Conservation (phyloP, 306 rosid genomes). For the Pyrus bretschneideri region DNA sequence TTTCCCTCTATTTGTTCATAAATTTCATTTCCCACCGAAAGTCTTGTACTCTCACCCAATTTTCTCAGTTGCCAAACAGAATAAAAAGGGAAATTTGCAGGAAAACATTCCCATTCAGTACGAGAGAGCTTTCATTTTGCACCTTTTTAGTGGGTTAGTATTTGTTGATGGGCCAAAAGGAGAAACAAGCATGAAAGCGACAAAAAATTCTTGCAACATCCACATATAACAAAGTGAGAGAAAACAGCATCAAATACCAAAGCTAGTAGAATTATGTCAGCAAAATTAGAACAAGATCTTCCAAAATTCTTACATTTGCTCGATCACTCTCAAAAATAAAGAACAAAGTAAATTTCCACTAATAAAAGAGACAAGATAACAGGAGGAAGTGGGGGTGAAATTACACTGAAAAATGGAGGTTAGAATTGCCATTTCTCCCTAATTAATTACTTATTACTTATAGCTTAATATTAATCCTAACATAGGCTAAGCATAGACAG, state of each 20-base stretch:
- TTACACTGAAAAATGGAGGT: slow-evolving; percentile 31
- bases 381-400: neutral
- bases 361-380: slow-evolving; percentile 4
- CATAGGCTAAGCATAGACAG: slow-evolving; percentile 54
- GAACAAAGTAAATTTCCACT: slow-evolving; percentile 21
- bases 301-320: slow-evolving; percentile 49
- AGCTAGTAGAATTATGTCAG: slow-evolving; percentile 6
- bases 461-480: neutral
- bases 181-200: neutral
- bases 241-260: neutral
- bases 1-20: neutral
- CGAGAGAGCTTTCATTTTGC: neutral
- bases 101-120: neutral
- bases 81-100: neutral
- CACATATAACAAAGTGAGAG: neutral
- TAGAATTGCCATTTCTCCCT: slow-evolving; percentile 21
- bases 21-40: neutral
- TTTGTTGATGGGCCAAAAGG: neutral
- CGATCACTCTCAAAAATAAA: slow-evolving; percentile 18
- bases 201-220: neutral
- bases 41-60: neutral
- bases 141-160: neutral
- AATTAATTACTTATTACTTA: slow-evolving; percentile 7
- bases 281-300: slow-evolving; percentile 42
- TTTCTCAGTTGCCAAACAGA: neutral